These are phyloP conservation scores for Auricularia heimuer DNA, from an alignment of 768 basidiomycete genomes.

Conservation along the genomic window DNA sequence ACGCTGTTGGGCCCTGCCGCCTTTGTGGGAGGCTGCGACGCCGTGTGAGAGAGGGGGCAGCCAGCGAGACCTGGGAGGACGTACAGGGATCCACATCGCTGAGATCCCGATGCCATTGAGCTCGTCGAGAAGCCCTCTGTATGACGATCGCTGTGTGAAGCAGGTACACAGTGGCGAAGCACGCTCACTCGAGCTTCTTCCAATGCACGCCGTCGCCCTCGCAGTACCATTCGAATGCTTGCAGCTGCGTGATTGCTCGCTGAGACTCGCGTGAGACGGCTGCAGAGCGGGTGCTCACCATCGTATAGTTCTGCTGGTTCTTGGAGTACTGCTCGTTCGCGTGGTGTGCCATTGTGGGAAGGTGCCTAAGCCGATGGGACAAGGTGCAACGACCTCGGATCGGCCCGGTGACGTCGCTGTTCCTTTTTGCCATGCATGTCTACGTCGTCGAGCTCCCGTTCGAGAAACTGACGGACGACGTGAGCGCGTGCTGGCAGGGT, in stretches of 20 bases:
- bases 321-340: conserved; percentile 7
- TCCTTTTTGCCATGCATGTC: conserved; percentile 25
- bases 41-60: neutral
- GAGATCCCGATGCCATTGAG: conserved; percentile 6
- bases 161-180: neutral
- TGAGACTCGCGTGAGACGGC: neutral
- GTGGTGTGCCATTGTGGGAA: conserved; percentile 1
- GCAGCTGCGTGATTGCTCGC: conserved; percentile 1
- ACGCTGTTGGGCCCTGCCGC: conserved; percentile 16
- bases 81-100: conserved; percentile 8
- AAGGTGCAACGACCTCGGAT: too few relatives aligned
- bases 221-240: conserved; percentile 11
- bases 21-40: conserved; percentile 14
- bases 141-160: neutral
- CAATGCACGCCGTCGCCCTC: conserved; percentile 10
- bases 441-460: conserved; percentile 32
- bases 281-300: neutral
- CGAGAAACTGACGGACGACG: conserved; percentile 24
- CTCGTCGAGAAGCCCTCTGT: neutral
- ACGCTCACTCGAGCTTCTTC: conserved; percentile 2
- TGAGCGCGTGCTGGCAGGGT: conserved; percentile 14
- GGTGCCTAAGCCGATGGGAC: too few relatives aligned
- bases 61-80: neutral
- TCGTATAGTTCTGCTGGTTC: conserved; percentile 4
- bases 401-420: too few relatives aligned